Percentiles rank a stretch among this genome's conserved stretches.
phyloP scores from a whole-genome alignment of 192 early-diverging fungal species.

The Coemansia sp. region DNA sequence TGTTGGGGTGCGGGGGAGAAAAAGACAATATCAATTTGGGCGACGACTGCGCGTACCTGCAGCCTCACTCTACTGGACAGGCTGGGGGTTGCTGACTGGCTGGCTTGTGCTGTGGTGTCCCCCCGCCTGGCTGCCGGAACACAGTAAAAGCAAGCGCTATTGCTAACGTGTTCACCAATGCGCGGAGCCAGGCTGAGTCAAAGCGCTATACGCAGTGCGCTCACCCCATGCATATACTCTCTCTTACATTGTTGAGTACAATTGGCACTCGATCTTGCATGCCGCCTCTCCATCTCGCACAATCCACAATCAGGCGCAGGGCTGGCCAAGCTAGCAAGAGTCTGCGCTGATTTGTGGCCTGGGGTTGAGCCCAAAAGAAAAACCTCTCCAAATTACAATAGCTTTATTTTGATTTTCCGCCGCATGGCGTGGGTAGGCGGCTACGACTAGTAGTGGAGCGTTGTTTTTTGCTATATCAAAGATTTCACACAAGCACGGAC shows the following conservation, averaged over 20 bases:
- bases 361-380: background rate
- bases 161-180: background rate
- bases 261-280: conserved; percentile 8
- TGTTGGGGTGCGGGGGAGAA: background rate
- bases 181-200: background rate
- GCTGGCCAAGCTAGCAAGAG: background rate
- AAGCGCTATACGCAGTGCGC: conserved; percentile 3
- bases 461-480: background rate
- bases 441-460: background rate
- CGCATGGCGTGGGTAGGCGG: background rate
- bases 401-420: background rate
- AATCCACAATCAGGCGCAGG: conserved; percentile 9
- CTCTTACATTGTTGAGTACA: background rate
- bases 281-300: conserved; percentile 6
- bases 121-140: background rate
- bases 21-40: background rate
- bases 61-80: background rate
- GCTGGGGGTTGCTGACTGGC: background rate
- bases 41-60: background rate
- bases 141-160: background rate
- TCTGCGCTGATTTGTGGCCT: conserved; percentile 3
- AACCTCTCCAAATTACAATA: background rate
- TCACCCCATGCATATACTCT: background rate
- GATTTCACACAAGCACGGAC: background rate
- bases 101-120: background rate